A percentile compares a stretch with the other conserved stretches of the same genome.
These are phyloP conservation scores for Fusarium tuaranense DNA, from an alignment of 2,329 filamentous ascomycete species.

Conservation along the genomic window DNA sequence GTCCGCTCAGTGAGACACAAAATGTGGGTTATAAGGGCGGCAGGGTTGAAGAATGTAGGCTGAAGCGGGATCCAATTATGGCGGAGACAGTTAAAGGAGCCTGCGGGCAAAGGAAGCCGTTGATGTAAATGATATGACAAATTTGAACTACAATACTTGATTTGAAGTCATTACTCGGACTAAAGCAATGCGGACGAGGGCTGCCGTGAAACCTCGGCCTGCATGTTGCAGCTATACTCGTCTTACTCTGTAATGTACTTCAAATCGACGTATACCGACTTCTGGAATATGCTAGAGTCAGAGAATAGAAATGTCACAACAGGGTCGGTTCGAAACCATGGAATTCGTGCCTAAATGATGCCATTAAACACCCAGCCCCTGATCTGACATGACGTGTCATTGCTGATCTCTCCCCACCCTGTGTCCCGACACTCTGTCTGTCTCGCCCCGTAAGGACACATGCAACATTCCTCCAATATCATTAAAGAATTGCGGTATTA, in stretches of 20 bases:
- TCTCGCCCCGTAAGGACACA: neutral
- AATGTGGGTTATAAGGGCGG: neutral
- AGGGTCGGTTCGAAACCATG: neutral
- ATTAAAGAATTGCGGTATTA: neutral
- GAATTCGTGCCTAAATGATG: neutral
- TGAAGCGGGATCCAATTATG: neutral
- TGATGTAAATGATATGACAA: neutral
- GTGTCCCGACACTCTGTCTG: neutral
- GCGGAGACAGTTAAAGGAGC: neutral
- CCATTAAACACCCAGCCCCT: neutral
- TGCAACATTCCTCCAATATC: neutral
- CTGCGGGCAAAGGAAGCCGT: neutral
- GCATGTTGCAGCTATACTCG: neutral
- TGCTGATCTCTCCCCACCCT: neutral
- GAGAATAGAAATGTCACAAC: neutral
- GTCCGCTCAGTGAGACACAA: neutral
- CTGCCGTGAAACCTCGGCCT: neutral
- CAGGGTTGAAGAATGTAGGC: neutral
- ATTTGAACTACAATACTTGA: neutral
- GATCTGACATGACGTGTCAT: neutral
- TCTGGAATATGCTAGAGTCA: neutral
- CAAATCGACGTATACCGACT: neutral
- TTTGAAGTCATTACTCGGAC: neutral
- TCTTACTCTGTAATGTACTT: neutral
- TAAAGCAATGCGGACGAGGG: neutral